Conservation (phyloP, 192 early-diverging fungal genomes). For the Umbelopsis ramanniana region DNA sequence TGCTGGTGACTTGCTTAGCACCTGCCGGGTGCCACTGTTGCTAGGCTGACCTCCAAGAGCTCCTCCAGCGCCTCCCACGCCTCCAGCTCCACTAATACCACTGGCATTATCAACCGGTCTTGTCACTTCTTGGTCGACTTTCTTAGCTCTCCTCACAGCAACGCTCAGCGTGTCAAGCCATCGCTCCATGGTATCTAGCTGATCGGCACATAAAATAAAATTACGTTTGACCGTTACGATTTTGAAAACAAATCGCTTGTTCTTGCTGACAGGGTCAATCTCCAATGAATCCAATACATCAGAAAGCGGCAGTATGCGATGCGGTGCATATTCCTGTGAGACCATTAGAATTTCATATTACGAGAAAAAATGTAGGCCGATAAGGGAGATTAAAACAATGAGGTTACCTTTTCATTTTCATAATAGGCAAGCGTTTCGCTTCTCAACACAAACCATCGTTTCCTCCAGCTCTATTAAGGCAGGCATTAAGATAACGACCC, state of each 20-base stretch:
- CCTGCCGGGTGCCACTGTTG: neutral
- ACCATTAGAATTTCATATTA: neutral
- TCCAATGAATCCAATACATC: slow-evolving; percentile 59
- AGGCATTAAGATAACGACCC: too few species aligned
- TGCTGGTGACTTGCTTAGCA: neutral
- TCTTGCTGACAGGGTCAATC: slow-evolving; percentile 55
- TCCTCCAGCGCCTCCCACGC: slow-evolving; percentile 42
- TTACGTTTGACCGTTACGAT: slow-evolving; percentile 57
- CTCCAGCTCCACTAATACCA: slow-evolving; percentile 40
- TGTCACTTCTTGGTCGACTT: slow-evolving; percentile 15
- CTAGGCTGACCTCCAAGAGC: slow-evolving; percentile 36
- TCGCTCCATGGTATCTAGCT: slow-evolving; percentile 47
- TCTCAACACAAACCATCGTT: slow-evolving; percentile 67
- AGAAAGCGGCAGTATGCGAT: slow-evolving; percentile 51
- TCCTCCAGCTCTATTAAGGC: slow-evolving; percentile 54
- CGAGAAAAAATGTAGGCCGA: neutral
- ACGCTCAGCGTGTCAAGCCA: slow-evolving; percentile 59
- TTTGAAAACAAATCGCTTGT: slow-evolving; percentile 56
- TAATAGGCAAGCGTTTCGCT: slow-evolving; percentile 62
- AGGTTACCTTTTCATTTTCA: slow-evolving; percentile 58
- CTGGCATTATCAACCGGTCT: slow-evolving; percentile 8
- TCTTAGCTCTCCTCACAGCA: slow-evolving; percentile 45
- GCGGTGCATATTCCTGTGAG: slow-evolving; percentile 53
- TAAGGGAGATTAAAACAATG: neutral
- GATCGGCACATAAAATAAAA: slow-evolving; percentile 54